Evolutionary conservation across 116 monocot genomes (phyloP).

Genomic region (Trichopus zeylanicus): DNA sequence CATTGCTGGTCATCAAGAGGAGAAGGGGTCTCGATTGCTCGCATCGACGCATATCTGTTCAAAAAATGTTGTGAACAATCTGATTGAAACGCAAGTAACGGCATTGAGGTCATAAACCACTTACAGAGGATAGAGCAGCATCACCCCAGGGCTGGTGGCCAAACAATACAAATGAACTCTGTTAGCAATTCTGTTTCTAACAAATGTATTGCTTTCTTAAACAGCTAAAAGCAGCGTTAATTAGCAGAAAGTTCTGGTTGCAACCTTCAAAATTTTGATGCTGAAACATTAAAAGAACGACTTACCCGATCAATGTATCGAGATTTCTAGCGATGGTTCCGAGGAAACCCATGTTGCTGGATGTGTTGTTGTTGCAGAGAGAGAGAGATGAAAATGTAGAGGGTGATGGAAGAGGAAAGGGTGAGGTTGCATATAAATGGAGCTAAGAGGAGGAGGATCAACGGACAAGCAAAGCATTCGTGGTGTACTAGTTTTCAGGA

Average conservation of each 20-base stretch:
- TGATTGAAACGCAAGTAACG: background rate
- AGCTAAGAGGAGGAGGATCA: background rate
- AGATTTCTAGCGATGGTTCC: constrained; percentile 32
- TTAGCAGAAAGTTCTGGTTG: too few relatives aligned
- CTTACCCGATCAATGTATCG: constrained; percentile 53
- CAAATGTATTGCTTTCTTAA: background rate
- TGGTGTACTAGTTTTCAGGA: constrained; percentile 7
- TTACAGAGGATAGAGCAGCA: constrained; percentile 83
- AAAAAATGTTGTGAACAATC: constrained; percentile 1
- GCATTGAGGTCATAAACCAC: background rate
- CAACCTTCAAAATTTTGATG: too few relatives aligned
- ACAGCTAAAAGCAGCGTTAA: too few relatives aligned
- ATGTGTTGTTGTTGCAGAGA: background rate
- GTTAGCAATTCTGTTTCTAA: background rate
- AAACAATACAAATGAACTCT: constrained; percentile 1
- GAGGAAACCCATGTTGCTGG: constrained; percentile 35
- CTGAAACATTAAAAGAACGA: background rate
- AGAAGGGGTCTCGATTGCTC: constrained; percentile 80
- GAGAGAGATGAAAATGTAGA: too few relatives aligned
- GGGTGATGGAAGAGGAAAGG: too few relatives aligned
- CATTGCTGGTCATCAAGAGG: constrained; percentile 85
- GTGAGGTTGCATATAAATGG: constrained; percentile 1
- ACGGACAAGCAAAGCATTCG: constrained; percentile 29
- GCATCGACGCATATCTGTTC: constrained; percentile 71
- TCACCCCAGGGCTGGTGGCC: constrained; percentile 52